Conservation (phyloP, 306 rosid genomes). For the Herpetospermum pedunculosum region DNA sequence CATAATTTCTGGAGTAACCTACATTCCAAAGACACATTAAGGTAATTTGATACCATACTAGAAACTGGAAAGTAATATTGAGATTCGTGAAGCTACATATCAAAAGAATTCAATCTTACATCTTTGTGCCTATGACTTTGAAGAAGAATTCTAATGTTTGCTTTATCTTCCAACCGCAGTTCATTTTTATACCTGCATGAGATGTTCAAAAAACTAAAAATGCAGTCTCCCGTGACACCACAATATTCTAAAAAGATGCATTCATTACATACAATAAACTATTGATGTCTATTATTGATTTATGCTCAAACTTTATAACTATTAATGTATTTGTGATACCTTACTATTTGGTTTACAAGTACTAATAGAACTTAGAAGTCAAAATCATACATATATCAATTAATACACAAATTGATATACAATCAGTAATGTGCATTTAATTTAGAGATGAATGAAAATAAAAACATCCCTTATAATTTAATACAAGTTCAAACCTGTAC, state of each 20-base stretch:
- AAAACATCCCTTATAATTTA: no score
- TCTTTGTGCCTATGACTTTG: constrained; percentile 62
- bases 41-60: background rate
- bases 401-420: background rate
- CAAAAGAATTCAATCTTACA: constrained; percentile 31
- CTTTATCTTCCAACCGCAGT: constrained; percentile 63
- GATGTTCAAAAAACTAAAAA: constrained; percentile 7
- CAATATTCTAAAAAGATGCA: background rate
- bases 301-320: background rate
- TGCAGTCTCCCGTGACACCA: background rate
- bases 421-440: background rate
- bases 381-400: background rate
- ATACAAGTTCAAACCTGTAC: no score
- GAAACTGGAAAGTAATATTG: background rate
- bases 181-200: constrained; percentile 79
- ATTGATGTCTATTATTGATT: background rate
- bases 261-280: background rate
- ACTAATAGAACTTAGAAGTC: no score
- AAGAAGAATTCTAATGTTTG: constrained; percentile 49
- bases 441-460: no score
- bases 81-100: background rate
- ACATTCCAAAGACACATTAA: constrained; percentile 12
- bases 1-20: constrained; percentile 87
- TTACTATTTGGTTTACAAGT: no score
- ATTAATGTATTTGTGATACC: background rate